Percentiles rank a stretch among this genome's conserved stretches.
Conservation (phyloP, 169 alveolate species). For the Cryptosporidium felis region DNA sequence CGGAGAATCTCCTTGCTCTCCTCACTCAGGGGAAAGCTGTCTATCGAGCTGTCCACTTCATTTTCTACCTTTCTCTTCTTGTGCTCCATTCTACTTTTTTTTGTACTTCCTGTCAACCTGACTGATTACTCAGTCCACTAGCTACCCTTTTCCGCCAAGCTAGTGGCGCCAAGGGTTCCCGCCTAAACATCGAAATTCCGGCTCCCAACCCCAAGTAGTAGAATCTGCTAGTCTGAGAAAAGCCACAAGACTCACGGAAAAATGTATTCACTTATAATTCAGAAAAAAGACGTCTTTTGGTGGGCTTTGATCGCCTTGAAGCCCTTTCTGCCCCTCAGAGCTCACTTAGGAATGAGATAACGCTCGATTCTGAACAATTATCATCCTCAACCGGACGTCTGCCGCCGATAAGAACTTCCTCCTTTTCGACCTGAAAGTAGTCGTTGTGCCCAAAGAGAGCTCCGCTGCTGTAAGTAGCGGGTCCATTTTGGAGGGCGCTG, state of each 20-base stretch:
- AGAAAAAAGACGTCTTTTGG: too few species aligned
- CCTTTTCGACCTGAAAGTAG: constrained; percentile 3
- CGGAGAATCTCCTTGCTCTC: constrained; percentile 72
- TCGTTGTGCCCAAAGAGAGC: too few species aligned
- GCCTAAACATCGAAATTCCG: too few species aligned
- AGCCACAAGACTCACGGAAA: too few species aligned
- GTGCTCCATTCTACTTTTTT: constrained; percentile 16
- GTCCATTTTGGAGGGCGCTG: background rate
- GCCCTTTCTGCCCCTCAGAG: too few species aligned
- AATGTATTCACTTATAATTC: too few species aligned
- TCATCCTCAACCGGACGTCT: constrained; percentile 21
- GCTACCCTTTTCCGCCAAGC: too few species aligned
- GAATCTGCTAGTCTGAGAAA: too few species aligned
- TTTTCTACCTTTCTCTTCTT: constrained; percentile 66
- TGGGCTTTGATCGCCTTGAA: too few species aligned
- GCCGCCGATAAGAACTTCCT: background rate
- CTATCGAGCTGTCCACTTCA: constrained; percentile 59
- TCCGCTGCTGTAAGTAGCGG: background rate
- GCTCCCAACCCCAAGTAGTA: too few species aligned
- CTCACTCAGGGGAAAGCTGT: constrained; percentile 57
- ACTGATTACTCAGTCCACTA: too few species aligned
- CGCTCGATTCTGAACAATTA: constrained; percentile 54
- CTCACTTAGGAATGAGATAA: constrained; percentile 67
- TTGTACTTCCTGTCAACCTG: constrained; percentile 26
- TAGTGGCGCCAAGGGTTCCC: too few species aligned